phyloP scores from a whole-genome alignment of 352 stramenopile genomes.

The Globisporangium uncinulatum region DNA sequence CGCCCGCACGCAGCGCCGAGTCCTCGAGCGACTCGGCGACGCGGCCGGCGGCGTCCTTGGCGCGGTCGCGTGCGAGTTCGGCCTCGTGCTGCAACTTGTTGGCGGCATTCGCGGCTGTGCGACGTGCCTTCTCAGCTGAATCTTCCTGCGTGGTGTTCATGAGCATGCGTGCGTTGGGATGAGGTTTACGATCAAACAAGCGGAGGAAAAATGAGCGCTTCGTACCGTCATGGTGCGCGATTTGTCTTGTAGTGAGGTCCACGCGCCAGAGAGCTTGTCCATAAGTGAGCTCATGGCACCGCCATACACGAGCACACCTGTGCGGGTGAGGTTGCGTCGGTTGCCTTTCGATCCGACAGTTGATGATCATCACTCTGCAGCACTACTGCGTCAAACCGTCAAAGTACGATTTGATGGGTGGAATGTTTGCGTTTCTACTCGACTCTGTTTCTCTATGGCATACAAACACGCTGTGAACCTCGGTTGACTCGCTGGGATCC shows the following conservation, averaged over 20 bases:
- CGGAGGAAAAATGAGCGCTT: background rate
- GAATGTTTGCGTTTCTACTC: background rate
- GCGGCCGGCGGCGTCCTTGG: slow-evolving; percentile 12
- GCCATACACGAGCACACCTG: no score
- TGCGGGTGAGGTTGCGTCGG: no score
- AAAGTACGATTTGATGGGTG: slow-evolving; percentile 1
- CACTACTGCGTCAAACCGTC: background rate
- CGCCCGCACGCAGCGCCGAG: slow-evolving; percentile 13
- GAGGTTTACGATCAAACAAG: background rate
- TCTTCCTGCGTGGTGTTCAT: slow-evolving; percentile 2
- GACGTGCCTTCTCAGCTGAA: slow-evolving; percentile 7
- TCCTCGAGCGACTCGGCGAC: slow-evolving; percentile 4
- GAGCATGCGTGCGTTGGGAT: background rate
- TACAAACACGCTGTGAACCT: background rate
- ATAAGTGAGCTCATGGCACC: slow-evolving; percentile 1
- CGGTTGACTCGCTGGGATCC: background rate
- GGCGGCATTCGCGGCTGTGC: slow-evolving; percentile 5
- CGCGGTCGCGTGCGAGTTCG: slow-evolving; percentile 2
- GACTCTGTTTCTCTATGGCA: background rate
- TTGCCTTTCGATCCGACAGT: background rate
- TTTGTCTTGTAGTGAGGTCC: slow-evolving; percentile 8
- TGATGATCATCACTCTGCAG: background rate
- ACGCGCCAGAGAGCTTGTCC: slow-evolving; percentile 13
- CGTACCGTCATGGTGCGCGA: slow-evolving; percentile 7
- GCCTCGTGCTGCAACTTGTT: slow-evolving; percentile 15